Evolutionary conservation across 2,329 filamentous ascomycete species (phyloP).

Genomic region (Fusarium sarcochroum): DNA sequence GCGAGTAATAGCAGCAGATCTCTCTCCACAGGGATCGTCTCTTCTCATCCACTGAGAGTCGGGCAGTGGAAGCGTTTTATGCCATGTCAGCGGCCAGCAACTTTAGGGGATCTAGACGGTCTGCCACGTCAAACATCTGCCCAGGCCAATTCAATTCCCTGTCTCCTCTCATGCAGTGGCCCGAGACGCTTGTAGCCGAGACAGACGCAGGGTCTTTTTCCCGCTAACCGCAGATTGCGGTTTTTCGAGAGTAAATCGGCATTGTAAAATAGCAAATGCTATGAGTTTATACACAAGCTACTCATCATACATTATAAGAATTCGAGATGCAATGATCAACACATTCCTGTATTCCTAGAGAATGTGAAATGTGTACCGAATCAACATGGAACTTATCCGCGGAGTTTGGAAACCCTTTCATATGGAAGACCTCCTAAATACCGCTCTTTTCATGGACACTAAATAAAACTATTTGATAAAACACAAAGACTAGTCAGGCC

Average conservation of each 20-base stretch:
- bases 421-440: neutral
- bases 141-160: neutral
- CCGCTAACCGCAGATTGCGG: neutral
- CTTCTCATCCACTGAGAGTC: neutral
- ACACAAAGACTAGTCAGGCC: neutral
- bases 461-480: neutral
- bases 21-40: neutral
- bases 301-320: no score
- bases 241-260: neutral
- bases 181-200: slow-evolving; percentile 15
- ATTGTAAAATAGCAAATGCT: neutral
- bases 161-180: slow-evolving; percentile 4
- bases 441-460: neutral
- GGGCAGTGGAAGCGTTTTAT: neutral
- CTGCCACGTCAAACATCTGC: slow-evolving; percentile 24
- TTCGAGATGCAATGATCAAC: no score
- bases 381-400: no score
- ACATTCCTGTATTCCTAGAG: no score
- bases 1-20: neutral
- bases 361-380: no score
- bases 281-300: neutral
- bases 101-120: neutral
- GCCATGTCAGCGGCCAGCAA: slow-evolving; percentile 21
- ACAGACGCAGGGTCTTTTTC: slow-evolving; percentile 21
- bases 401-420: no score